Evolutionary conservation across 768 basidiomycete species (phyloP).

Genomic region (Lactarius hatsudake): DNA sequence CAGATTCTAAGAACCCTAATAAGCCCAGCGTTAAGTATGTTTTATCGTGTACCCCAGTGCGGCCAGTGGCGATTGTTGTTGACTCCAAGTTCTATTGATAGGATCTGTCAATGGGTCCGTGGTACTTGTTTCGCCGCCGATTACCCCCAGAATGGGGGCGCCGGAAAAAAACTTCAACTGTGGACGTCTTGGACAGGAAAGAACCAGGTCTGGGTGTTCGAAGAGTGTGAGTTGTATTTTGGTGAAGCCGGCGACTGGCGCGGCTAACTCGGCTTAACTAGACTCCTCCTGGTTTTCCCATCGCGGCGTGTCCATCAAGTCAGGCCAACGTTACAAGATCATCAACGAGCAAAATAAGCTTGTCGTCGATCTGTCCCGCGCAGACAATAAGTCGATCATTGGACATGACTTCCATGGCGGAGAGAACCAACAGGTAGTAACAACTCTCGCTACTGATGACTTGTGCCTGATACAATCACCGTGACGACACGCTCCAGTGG

Average conservation of each 20-base stretch:
- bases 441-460: neutral
- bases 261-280: neutral
- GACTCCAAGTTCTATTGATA: neutral
- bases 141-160: neutral
- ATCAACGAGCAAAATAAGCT: neutral
- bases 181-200: neutral
- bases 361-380: neutral
- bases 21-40: neutral
- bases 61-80: neutral
- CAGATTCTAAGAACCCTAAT: neutral
- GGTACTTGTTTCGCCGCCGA: neutral
- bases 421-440: neutral
- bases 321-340: neutral
- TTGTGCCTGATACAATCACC: neutral
- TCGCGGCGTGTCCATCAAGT: neutral
- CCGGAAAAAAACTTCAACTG: neutral
- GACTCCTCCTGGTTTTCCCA: neutral
- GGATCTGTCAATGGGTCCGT: neutral
- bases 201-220: slow-evolving; percentile 2
- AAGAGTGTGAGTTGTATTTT: neutral
- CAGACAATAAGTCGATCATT: neutral
- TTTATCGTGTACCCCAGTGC: neutral
- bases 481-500: neutral
- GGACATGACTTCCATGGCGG: neutral
- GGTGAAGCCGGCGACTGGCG: neutral